These are phyloP conservation scores for Fraxinus cuspidata DNA, from an alignment of 257 asterid genomes.

Conservation along the genomic window DNA sequence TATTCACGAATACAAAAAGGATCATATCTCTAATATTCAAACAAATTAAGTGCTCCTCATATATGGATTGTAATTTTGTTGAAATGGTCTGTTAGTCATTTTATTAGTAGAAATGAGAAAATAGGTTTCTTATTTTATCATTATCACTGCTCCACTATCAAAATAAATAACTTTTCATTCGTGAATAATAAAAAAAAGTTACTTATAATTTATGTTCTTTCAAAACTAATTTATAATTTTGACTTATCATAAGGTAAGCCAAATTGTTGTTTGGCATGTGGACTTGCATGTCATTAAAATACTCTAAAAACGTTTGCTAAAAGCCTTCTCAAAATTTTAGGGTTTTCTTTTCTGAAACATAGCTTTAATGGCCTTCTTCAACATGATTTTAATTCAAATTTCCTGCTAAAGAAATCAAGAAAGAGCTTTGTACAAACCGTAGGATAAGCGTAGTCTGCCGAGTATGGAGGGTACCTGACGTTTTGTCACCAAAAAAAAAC, in stretches of 20 bases:
- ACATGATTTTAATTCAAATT: background rate
- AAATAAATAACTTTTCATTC: too few relatives aligned
- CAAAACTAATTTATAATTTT: background rate
- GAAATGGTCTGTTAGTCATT: background rate
- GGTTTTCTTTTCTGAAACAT: background rate
- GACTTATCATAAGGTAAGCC: background rate
- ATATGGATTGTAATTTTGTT: background rate
- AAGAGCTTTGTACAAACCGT: conserved; percentile 60
- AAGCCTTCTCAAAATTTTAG: background rate
- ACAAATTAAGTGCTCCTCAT: background rate
- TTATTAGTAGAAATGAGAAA: background rate
- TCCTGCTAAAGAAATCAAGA: background rate
- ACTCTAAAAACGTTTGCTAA: too few relatives aligned
- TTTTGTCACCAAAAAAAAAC: background rate
- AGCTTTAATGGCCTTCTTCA: background rate
- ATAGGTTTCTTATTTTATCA: background rate
- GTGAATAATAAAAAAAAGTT: too few relatives aligned
- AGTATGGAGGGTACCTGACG: conserved; percentile 89
- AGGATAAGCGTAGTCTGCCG: conserved; percentile 70
- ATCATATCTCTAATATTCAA: background rate
- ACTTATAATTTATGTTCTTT: background rate
- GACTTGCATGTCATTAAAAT: background rate
- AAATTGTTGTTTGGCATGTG: background rate
- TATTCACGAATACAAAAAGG: background rate
- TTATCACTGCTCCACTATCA: too few relatives aligned